Percentiles rank a stretch among this genome's conserved stretches.
Conservation (phyloP, 306 rosid genomes). For the Aeschynomene evenia region DNA sequence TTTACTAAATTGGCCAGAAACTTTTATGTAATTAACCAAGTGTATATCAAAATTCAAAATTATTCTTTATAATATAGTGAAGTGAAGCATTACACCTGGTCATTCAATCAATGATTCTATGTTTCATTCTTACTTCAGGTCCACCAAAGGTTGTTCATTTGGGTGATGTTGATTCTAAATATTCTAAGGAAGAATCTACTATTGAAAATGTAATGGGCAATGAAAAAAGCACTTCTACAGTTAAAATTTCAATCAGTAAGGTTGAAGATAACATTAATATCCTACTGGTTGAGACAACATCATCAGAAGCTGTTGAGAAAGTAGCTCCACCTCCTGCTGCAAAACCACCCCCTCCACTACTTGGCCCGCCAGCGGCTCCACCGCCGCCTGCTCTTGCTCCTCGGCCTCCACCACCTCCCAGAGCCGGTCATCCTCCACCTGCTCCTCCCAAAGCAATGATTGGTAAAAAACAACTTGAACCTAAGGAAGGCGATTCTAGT, state of each 20-base stretch:
- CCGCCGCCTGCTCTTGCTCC: conserved; percentile 21
- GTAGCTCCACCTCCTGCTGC: conserved; percentile 47
- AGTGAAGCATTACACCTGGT: conserved; percentile 12
- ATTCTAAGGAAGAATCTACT: conserved; percentile 30
- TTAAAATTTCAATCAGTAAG: conserved; percentile 31
- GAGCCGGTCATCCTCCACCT: conserved; percentile 48
- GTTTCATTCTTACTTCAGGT: conserved; percentile 35
- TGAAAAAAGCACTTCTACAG: conserved; percentile 32
- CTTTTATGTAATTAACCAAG: too few relatives aligned
- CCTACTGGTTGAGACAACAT: conserved; percentile 28
- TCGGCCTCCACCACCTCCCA: conserved; percentile 43
- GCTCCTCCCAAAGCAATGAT: conserved; percentile 57
- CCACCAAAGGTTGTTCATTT: conserved; percentile 47
- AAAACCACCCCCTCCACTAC: conserved; percentile 44
- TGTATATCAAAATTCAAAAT: too few relatives aligned
- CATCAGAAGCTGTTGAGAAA: conserved; percentile 38
- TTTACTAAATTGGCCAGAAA: too few relatives aligned
- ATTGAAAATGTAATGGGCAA: too few relatives aligned
- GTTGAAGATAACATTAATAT: conserved; percentile 29
- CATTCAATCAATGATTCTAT: conserved; percentile 17
- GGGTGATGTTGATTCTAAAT: conserved; percentile 30
- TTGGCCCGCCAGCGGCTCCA: conserved; percentile 39
- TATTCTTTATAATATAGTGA: too few relatives aligned
- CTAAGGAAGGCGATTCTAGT: conserved; percentile 19
- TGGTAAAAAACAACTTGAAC: conserved; percentile 41